phyloP scores from a whole-genome alignment of 805 yeast genomes.

The Metschnikowia colocasiae region DNA sequence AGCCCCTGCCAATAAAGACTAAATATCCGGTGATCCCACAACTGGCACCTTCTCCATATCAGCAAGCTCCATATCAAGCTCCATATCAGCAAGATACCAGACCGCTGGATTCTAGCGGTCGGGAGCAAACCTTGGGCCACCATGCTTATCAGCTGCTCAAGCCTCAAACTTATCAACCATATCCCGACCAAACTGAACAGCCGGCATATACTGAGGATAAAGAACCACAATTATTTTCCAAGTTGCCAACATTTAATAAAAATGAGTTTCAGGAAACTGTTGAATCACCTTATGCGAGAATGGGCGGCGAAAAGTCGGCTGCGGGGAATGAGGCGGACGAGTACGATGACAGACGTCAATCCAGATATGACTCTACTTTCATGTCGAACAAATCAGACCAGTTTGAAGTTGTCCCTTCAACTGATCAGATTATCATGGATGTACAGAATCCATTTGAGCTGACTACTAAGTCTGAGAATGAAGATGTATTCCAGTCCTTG shows the following conservation, averaged over 20 bases:
- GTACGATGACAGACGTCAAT: neutral
- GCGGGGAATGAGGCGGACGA: conserved; percentile 1
- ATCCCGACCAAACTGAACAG: neutral
- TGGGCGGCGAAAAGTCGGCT: neutral
- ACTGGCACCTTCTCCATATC: neutral
- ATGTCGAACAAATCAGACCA: conserved; percentile 22
- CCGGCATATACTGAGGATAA: neutral
- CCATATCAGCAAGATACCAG: conserved; percentile 12
- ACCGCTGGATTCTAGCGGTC: neutral
- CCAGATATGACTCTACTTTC: conserved; percentile 21
- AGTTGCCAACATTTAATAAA: conserved; percentile 15
- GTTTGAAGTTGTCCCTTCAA: conserved; percentile 4
- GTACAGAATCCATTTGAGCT: conserved; percentile 11
- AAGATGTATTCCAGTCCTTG: conserved; percentile 20
- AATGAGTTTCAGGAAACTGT: conserved; percentile 13
- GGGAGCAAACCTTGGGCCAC: neutral
- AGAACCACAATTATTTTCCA: neutral
- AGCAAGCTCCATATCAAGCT: conserved; percentile 7
- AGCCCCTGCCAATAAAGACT: conserved; percentile 6
- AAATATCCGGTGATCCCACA: neutral
- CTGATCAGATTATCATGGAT: conserved; percentile 6
- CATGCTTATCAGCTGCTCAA: conserved; percentile 6
- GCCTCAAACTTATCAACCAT: conserved; percentile 4
- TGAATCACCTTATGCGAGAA: conserved; percentile 14
- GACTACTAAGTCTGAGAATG: conserved; percentile 1